Evolutionary conservation across 352 stramenopile genomes (phyloP).

Genomic region (Labyrinthula sp.): DNA sequence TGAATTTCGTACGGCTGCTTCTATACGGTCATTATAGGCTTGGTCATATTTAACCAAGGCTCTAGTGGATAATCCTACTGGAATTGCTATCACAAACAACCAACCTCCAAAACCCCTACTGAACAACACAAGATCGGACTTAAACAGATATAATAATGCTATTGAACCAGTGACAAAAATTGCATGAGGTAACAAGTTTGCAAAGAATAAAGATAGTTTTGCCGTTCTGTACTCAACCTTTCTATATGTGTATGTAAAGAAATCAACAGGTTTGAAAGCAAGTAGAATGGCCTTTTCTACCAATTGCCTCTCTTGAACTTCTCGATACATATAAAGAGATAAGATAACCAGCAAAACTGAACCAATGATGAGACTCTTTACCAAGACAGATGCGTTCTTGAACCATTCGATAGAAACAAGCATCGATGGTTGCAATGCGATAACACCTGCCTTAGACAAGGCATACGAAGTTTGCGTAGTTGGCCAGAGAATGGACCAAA

Average conservation of each 20-base stretch:
- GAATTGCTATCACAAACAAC: slow-evolving; percentile 17
- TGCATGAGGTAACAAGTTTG: slow-evolving; percentile 15
- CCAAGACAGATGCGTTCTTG: slow-evolving; percentile 7
- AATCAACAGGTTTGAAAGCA: background rate
- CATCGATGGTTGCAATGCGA: slow-evolving; percentile 22
- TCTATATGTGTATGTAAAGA: slow-evolving; percentile 2
- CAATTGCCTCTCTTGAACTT: slow-evolving; percentile 13
- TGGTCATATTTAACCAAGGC: slow-evolving; percentile 27
- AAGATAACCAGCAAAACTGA: background rate
- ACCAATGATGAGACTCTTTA: slow-evolving; percentile 5
- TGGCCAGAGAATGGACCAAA: slow-evolving; percentile 9
- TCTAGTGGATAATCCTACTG: slow-evolving; percentile 4
- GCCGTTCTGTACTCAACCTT: background rate
- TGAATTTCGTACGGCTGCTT: too few relatives aligned
- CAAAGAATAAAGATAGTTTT: slow-evolving; percentile 5
- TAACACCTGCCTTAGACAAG: slow-evolving; percentile 22
- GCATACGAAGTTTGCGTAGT: slow-evolving; percentile 24
- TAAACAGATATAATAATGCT: slow-evolving; percentile 1
- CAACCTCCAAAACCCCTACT: slow-evolving; percentile 10
- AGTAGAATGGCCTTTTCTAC: background rate
- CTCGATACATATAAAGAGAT: slow-evolving; percentile 13
- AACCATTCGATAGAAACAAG: slow-evolving; percentile 4
- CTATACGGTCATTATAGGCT: too few relatives aligned
- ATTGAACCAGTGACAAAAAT: background rate
- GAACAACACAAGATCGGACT: slow-evolving; percentile 9